A percentile compares a stretch with the other conserved stretches of the same genome.
Conservation (phyloP, 768 basidiomycete species). For the Suillus subaureus region DNA sequence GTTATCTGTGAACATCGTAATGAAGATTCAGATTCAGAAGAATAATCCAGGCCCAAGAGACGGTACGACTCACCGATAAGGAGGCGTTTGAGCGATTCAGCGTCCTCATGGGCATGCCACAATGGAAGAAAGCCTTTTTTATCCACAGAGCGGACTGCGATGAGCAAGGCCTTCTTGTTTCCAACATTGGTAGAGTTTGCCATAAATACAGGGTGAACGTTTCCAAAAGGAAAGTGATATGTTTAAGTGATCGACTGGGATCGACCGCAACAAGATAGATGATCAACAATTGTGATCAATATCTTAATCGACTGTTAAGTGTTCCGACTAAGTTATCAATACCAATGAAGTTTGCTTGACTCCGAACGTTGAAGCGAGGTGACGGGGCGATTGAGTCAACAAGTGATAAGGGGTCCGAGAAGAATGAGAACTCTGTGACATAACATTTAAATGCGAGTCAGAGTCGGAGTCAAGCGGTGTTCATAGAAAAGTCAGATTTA, state of each 20-base stretch:
- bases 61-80: constrained; percentile 23
- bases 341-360: neutral
- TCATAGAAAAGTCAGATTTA: neutral
- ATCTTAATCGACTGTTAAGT: neutral
- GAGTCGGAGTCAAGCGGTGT: neutral
- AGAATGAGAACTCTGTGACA: neutral
- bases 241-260: neutral
- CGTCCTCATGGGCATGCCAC: constrained; percentile 19
- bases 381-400: neutral
- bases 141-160: constrained; percentile 19
- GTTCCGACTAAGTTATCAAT: neutral
- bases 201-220: neutral
- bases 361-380: neutral
- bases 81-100: constrained; percentile 16
- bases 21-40: neutral
- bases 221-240: neutral
- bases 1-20: constrained; percentile 25
- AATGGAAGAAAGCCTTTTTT: constrained; percentile 8
- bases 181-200: constrained; percentile 5
- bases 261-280: neutral
- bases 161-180: constrained; percentile 26
- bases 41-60: neutral
- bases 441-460: neutral
- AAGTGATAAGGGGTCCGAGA: neutral
- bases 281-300: neutral